Base-by-base conservation (phyloP, 306 rosid genomes). In the Glycyrrhiza uralensis region DNA sequence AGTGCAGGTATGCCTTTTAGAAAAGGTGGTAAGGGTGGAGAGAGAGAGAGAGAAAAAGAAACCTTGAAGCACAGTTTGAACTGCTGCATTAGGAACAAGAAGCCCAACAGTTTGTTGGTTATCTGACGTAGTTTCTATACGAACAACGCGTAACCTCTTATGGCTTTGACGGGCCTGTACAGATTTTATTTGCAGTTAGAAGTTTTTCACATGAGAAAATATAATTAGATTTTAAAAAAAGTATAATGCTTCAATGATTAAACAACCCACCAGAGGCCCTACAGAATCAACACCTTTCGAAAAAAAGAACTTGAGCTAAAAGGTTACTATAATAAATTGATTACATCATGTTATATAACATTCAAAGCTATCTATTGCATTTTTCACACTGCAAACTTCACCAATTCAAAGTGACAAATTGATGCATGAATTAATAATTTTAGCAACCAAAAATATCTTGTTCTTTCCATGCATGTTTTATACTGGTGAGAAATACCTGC, bases 51-150 rank as follows among this genome's bases (percentile, higher is more conserved):
- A 46, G 76, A 64, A 62, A 33, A 12, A 70, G 26, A 30, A 26
- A 87, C 97, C 97, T 86, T 74, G 85, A 69, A 92, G 94, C 65
- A 92, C 97, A 19, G 86, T 68, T 76, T 89, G 83, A 74, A 92
- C 94, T 7, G 89, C 96, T 30, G 90, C 82, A 76, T 92, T 92
- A 59, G 97, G 96, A 14, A 92, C 92, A 80, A 82, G 85, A 36
- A 92, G 86, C 73, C 97, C 96, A 60, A 92, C 97, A 29, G 87
- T 85, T 59, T 92, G 87, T 76, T 18, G 83, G 59, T 83, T 86
- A 74, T 86, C 89, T 6, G 87, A 66, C 11, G 92, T 89, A 66
- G 97, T 92, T 86, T 87, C 94, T 55, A 85, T 81, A 20, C 92
- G 90, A 70, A 92, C 97, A 69, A 87, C 92, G 15, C 90, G 90